These are phyloP conservation scores for Nannizzia gypsea DNA, from an alignment of 2,329 filamentous ascomycete species.

Conservation along the genomic window DNA sequence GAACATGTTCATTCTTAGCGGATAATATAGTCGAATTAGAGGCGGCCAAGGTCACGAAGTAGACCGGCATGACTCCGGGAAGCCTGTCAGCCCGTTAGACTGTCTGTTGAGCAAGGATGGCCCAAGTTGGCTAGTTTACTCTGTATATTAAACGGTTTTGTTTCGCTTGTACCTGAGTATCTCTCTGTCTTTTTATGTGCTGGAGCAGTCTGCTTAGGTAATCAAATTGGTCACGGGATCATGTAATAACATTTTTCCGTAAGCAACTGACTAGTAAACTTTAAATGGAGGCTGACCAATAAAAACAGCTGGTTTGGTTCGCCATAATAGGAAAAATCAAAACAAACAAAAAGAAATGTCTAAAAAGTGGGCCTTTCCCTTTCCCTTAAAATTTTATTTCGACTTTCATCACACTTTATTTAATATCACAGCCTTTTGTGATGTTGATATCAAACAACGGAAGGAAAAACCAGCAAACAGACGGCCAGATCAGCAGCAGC, in stretches of 20 bases:
- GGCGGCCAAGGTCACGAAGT: neutral
- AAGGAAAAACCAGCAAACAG: neutral
- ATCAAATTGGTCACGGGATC: neutral
- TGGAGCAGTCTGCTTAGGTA: neutral
- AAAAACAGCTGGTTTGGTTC: neutral
- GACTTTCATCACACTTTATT: neutral
- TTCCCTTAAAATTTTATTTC: neutral
- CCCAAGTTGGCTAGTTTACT: no score
- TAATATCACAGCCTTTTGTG: neutral
- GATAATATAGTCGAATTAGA: neutral
- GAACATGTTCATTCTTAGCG: neutral
- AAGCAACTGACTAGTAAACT: neutral
- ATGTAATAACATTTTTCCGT: neutral
- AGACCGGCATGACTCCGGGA: neutral
- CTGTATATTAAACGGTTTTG: no score
- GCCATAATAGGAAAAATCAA: slow-evolving; percentile 10
- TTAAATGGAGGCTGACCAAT: neutral
- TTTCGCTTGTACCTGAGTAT: no score
- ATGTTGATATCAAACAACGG: neutral
- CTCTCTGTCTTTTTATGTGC: no score
- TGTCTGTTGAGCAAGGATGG: no score
- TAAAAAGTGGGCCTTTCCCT: neutral
- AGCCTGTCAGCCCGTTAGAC: no score
- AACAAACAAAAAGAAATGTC: slow-evolving; percentile 11
- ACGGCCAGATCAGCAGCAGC: neutral